Percentiles rank a stretch among this genome's conserved stretches.
phyloP scores from a whole-genome alignment of 2,329 filamentous ascomycete genomes.

The Rhinocladiella similis region DNA sequence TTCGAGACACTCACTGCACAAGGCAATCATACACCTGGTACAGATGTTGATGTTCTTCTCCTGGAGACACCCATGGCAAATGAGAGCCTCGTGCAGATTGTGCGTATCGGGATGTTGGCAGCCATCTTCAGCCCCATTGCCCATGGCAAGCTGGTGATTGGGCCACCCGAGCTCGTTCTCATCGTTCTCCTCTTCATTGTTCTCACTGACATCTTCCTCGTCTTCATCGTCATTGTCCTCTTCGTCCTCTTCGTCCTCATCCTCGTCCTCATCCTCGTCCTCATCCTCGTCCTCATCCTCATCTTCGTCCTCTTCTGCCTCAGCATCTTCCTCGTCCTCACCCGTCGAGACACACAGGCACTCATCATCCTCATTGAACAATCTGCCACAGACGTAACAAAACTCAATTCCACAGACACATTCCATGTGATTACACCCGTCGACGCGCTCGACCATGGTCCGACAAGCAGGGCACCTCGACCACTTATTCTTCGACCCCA shows the following conservation, averaged over 20 bases:
- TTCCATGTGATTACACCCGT: constrained; percentile 23
- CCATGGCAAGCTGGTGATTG: no score
- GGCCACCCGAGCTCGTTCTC: no score
- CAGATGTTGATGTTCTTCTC: no score
- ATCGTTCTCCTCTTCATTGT: neutral
- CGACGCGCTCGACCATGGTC: constrained; percentile 21
- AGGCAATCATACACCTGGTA: no score
- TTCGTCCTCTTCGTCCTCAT: neutral
- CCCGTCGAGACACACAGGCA: constrained; percentile 2
- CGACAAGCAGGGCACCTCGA: constrained; percentile 25
- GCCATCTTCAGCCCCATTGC: no score
- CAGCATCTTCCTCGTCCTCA: constrained; percentile 2
- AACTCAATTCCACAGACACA: constrained; percentile 25
- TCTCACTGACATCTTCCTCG: neutral
- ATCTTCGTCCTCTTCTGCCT: neutral
- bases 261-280: neutral
- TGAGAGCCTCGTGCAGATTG: no score
- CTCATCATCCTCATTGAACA: constrained; percentile 11
- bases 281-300: constrained; percentile 3
- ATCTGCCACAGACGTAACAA: constrained; percentile 23
- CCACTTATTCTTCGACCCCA: constrained; percentile 20
- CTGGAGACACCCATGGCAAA: no score
- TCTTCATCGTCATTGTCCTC: constrained; percentile 4
- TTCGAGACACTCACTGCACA: no score
- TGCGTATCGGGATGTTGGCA: no score